Evolutionary conservation across 2,329 filamentous ascomycete species (phyloP).

Genomic region (Paradendryphiella salina): DNA sequence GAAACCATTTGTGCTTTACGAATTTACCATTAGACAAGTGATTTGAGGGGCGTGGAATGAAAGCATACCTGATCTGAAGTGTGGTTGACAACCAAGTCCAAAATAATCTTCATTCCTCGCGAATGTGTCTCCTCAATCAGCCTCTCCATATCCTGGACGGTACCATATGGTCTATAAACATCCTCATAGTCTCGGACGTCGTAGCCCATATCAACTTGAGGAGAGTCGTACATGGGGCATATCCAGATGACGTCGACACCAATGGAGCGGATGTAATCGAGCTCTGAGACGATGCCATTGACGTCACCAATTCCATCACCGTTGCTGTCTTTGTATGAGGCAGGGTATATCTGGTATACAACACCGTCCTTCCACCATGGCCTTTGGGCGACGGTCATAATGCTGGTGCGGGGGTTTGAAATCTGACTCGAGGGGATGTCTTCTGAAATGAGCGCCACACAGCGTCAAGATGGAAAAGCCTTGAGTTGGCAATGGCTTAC

Average conservation of each 20-base stretch:
- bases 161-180: slow-evolving; percentile 48
- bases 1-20: slow-evolving; percentile 59
- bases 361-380: slow-evolving; percentile 65
- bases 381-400: slow-evolving; percentile 39
- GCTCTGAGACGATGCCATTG: slow-evolving; percentile 60
- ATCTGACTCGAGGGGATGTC: background rate
- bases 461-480: slow-evolving; percentile 5
- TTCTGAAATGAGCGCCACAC: slow-evolving; percentile 3
- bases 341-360: slow-evolving; percentile 65
- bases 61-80: slow-evolving; percentile 42
- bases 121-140: slow-evolving; percentile 44
- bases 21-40: slow-evolving; percentile 7
- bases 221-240: slow-evolving; percentile 50
- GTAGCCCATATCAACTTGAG: slow-evolving; percentile 52
- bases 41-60: no score
- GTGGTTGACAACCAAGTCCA: slow-evolving; percentile 50
- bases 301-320: slow-evolving; percentile 61
- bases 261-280: slow-evolving; percentile 59
- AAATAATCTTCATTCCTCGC: slow-evolving; percentile 45
- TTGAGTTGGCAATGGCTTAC: slow-evolving; percentile 5
- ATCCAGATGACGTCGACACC: slow-evolving; percentile 48
- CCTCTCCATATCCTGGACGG: slow-evolving; percentile 46
- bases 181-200: slow-evolving; percentile 48
- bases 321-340: slow-evolving; percentile 64
- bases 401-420: background rate